Evolutionary conservation across 2,329 filamentous ascomycete species (phyloP).

Genomic region (Claviceps lovelessii): DNA sequence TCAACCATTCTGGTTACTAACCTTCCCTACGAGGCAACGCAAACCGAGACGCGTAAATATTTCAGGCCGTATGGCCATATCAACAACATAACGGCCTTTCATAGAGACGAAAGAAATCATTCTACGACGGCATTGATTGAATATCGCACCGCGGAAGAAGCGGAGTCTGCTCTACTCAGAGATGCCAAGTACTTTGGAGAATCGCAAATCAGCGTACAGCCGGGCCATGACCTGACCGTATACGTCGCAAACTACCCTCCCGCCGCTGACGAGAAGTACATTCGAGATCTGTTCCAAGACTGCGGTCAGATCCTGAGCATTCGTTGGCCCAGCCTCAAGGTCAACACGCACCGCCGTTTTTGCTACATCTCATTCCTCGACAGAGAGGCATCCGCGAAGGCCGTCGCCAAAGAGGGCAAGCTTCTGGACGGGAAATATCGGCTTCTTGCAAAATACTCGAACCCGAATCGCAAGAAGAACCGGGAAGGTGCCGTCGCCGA

Average conservation of each 20-base stretch:
- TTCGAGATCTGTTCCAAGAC: conserved; percentile 53
- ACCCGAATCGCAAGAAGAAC: conserved; percentile 63
- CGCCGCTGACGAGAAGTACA: conserved; percentile 54
- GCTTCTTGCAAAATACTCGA: conserved; percentile 68
- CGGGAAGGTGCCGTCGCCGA: conserved; percentile 73
- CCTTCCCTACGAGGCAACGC: conserved; percentile 53
- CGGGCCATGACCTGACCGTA: conserved; percentile 66
- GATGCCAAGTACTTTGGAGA: conserved; percentile 69
- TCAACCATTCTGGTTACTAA: conserved; percentile 70
- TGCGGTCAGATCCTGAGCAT: conserved; percentile 76
- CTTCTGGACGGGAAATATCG: conserved; percentile 53
- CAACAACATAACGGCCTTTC: conserved; percentile 54
- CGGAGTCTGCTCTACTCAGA: conserved; percentile 63
- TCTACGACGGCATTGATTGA: conserved; percentile 66
- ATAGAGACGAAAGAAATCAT: conserved; percentile 44
- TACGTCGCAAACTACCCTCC: conserved; percentile 87
- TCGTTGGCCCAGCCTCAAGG: conserved; percentile 83
- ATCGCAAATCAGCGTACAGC: conserved; percentile 55
- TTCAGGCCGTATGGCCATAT: conserved; percentile 84
- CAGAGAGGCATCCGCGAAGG: conserved; percentile 51
- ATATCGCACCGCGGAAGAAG: conserved; percentile 69
- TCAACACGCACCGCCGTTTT: conserved; percentile 77
- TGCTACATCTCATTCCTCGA: conserved; percentile 87
- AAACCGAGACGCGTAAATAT: conserved; percentile 69
- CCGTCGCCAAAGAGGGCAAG: conserved; percentile 58